Evolutionary conservation across 257 asterid species (phyloP).

Genomic region (Gardenia jasminoides): DNA sequence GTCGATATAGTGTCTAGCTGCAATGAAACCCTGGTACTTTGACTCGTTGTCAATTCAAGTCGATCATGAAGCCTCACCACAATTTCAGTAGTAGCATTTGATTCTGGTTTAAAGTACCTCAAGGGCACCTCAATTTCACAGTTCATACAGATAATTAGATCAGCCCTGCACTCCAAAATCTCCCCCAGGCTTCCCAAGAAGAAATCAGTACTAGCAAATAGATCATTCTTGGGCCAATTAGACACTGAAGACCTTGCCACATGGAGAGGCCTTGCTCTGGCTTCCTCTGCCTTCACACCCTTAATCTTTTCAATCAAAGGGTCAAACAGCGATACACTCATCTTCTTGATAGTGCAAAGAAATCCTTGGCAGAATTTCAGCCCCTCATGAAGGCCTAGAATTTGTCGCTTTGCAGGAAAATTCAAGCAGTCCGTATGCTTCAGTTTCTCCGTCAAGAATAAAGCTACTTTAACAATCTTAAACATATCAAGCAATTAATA

Average conservation of each 20-base stretch:
- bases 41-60: no score
- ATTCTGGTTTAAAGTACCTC: not conserved
- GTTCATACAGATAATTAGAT: not conserved
- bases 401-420: not conserved
- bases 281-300: not conserved
- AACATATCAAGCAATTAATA: not conserved
- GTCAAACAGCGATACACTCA: not conserved
- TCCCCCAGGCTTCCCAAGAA: slow-evolving; percentile 34
- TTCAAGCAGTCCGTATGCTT: not conserved
- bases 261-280: not conserved
- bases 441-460: not conserved
- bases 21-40: no score
- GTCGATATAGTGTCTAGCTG: no score
- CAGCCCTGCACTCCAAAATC: slow-evolving; percentile 8
- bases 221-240: not conserved
- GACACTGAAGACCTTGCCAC: not conserved
- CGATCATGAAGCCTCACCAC: no score
- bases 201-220: not conserved
- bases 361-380: not conserved
- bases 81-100: not conserved
- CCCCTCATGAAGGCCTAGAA: not conserved
- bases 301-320: not conserved
- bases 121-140: not conserved
- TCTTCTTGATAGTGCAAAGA: not conserved
- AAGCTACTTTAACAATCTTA: not conserved